Percentiles rank a stretch among this genome's conserved stretches.
phyloP scores from a whole-genome alignment of 306 rosid species.

The Medicago ruthenica region DNA sequence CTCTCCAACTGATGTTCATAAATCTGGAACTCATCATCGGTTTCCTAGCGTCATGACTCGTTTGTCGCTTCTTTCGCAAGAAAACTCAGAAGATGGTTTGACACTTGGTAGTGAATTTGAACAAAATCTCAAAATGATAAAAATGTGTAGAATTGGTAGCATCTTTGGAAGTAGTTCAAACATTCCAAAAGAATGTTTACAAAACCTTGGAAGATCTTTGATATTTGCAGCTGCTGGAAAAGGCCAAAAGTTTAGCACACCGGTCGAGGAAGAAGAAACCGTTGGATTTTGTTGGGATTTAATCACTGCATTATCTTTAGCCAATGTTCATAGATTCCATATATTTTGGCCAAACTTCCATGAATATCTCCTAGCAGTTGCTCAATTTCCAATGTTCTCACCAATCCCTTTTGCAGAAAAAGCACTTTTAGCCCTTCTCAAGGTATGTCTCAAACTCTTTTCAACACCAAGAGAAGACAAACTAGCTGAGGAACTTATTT shows the following conservation, averaged over 20 bases:
- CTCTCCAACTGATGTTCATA: constrained; percentile 56
- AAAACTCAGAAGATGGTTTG: constrained; percentile 64
- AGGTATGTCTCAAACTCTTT: constrained; percentile 65
- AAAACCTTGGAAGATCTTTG: constrained; percentile 74
- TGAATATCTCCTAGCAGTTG: constrained; percentile 69
- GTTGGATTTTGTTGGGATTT: constrained; percentile 95
- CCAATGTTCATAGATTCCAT: constrained; percentile 69
- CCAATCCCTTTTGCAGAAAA: constrained; percentile 87
- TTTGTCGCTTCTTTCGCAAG: constrained; percentile 65
- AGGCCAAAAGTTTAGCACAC: constrained; percentile 93
- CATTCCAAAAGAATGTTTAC: constrained; percentile 70
- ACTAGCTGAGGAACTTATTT: constrained; percentile 72
- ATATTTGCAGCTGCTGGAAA: constrained; percentile 91
- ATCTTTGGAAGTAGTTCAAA: constrained; percentile 68
- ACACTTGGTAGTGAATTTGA: constrained; percentile 80
- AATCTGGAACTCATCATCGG: constrained; percentile 52
- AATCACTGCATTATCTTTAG: constrained; percentile 58
- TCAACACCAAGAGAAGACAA: constrained; percentile 60
- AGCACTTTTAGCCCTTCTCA: constrained; percentile 69
- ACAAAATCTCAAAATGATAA: constrained; percentile 80
- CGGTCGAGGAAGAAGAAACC: constrained; percentile 90
- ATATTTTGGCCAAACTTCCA: constrained; percentile 78
- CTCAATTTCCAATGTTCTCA: constrained; percentile 86
- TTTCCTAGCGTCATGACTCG: constrained; percentile 56
- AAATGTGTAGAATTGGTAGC: constrained; percentile 74